A percentile compares a stretch with the other conserved stretches of the same genome.
Conservation (phyloP, 495 filamentous ascomycete species). For the Podospora pseudocomata region DNA sequence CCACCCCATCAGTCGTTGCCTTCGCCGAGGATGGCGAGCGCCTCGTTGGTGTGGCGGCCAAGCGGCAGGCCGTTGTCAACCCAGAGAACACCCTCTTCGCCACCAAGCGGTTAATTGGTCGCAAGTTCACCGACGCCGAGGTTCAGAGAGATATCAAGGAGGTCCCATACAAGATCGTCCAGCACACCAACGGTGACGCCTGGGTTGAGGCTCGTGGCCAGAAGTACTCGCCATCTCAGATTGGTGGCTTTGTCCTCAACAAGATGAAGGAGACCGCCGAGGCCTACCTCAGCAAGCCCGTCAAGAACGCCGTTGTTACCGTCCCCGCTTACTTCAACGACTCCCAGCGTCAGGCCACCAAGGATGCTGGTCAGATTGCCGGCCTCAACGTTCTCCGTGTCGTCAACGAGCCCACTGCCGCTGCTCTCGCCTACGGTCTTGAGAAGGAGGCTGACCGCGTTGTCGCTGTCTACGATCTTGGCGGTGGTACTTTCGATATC, state of each 20-base stretch:
- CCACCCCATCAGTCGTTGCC: conserved; percentile 94
- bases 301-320: conserved; percentile 95
- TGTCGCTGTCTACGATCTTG: conserved; percentile 95
- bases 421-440: conserved; percentile 89
- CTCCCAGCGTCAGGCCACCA: conserved; percentile 94
- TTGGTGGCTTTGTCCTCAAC: conserved; percentile 92
- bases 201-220: conserved; percentile 95
- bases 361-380: conserved; percentile 94
- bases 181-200: conserved; percentile 96
- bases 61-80: conserved; percentile 99
- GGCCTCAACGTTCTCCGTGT: conserved; percentile 95
- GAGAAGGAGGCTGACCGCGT: conserved; percentile 90
- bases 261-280: conserved; percentile 99
- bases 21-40: conserved; percentile 97
- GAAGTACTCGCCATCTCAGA: conserved; percentile 97
- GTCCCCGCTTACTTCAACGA: conserved; percentile 99
- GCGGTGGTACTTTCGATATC: conserved; percentile 98
- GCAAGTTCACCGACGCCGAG: conserved; percentile 94
- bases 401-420: conserved; percentile 94
- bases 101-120: conserved; percentile 98
- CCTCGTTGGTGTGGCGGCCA: conserved; percentile 94
- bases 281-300: conserved; percentile 77
- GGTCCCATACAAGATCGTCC: conserved; percentile 98
- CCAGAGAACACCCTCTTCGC: conserved; percentile 99
- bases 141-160: conserved; percentile 98